These are phyloP conservation scores for Nelumbo lutea DNA, from an alignment of 164 flowering plant species.

Conservation along the genomic window DNA sequence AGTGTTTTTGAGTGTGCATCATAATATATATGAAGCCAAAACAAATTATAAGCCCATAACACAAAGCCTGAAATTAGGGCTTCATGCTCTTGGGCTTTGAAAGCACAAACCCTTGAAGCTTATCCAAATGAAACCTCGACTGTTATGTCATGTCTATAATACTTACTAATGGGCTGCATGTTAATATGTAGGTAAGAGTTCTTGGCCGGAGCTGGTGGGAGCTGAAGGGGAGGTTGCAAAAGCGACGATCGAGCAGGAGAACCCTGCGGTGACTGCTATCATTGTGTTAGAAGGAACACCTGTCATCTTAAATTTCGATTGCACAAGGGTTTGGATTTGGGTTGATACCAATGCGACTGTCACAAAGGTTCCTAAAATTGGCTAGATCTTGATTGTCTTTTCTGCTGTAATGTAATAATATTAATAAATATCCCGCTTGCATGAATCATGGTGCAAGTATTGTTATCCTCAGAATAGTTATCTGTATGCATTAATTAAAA, in stretches of 20 bases:
- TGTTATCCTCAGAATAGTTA: no score
- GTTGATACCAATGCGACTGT: background rate
- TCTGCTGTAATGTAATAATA: background rate
- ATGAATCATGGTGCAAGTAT: background rate
- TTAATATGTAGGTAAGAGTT: slow-evolving; percentile 1
- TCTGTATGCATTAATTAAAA: no score
- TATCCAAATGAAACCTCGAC: no score
- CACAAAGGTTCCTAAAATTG: background rate
- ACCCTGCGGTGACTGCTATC: background rate
- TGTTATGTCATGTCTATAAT: no score
- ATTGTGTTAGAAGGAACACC: background rate
- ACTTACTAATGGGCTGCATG: background rate
- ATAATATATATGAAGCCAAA: no score
- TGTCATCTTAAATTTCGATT: background rate
- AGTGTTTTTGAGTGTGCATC: no score
- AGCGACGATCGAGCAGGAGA: background rate
- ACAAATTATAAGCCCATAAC: no score
- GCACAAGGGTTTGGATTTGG: slow-evolving; percentile 7
- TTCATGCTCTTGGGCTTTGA: no score
- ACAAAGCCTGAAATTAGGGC: no score
- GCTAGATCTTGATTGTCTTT: background rate
- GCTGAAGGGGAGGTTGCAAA: background rate
- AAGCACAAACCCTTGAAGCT: no score
- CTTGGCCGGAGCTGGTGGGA: slow-evolving; percentile 7
- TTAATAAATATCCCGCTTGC: no score